Percentiles rank a stretch among this genome's conserved stretches.
phyloP scores from a whole-genome alignment of 208 protist genomes.

The Porcisia hertigi region DNA sequence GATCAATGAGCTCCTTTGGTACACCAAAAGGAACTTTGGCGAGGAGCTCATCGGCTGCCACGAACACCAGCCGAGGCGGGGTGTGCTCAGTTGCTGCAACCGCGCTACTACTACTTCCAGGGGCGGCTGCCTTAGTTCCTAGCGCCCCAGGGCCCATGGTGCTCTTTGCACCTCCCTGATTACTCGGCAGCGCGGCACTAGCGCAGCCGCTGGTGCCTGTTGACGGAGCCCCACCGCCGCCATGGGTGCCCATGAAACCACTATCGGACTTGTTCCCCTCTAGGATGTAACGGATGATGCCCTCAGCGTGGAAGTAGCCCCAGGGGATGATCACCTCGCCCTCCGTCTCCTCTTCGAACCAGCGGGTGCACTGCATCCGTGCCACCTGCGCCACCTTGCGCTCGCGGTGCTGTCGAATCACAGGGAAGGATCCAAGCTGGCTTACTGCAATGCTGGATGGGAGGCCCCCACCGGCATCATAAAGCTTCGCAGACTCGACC shows the following conservation, averaged over 20 bases:
- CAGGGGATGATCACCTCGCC: constrained; percentile 90
- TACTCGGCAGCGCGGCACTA: neutral
- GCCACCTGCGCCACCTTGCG: constrained; percentile 73
- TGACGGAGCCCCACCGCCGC: neutral
- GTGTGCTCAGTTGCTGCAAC: neutral
- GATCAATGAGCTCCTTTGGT: constrained; percentile 72
- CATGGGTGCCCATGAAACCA: neutral
- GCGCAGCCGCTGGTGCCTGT: neutral
- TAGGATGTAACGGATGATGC: constrained; percentile 81
- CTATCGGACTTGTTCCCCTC: constrained; percentile 42
- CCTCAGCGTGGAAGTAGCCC: constrained; percentile 85
- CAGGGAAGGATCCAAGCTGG: constrained; percentile 65
- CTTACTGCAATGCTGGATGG: constrained; percentile 61
- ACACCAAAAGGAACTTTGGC: constrained; percentile 80
- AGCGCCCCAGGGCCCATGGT: neutral
- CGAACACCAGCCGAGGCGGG: constrained; percentile 53
- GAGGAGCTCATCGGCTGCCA: constrained; percentile 64
- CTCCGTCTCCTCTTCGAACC: constrained; percentile 63
- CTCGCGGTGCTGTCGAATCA: constrained; percentile 71
- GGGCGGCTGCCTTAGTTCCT: neutral
- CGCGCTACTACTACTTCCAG: neutral
- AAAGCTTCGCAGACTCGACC: constrained; percentile 55
- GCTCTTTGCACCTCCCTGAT: neutral
- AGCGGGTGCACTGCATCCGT: constrained; percentile 65
- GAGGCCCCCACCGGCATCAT: constrained; percentile 34